Evolutionary conservation across 495 filamentous ascomycete genomes (phyloP).

Genomic region (Beverwykella pulmonaria): DNA sequence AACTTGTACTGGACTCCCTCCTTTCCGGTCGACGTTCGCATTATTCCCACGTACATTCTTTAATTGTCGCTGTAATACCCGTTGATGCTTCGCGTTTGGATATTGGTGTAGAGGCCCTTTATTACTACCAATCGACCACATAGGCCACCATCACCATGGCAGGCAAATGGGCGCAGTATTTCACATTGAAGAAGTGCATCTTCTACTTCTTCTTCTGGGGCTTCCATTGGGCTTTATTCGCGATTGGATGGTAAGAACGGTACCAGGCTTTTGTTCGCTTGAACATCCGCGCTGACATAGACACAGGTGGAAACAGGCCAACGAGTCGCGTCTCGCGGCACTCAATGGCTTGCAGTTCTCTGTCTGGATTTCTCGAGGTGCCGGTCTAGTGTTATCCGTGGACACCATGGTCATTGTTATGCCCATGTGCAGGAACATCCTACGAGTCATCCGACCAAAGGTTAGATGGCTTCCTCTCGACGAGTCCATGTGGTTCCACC

Average conservation of each 20-base stretch:
- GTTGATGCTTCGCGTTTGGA: constrained; percentile 25
- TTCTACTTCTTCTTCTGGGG: constrained; percentile 90
- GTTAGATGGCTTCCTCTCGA: constrained; percentile 86
- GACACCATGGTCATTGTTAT: constrained; percentile 87
- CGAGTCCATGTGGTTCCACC: constrained; percentile 95
- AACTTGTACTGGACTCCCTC: constrained; percentile 33
- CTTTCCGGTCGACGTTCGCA: constrained; percentile 33
- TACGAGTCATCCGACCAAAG: constrained; percentile 83
- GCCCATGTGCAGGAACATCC: constrained; percentile 90
- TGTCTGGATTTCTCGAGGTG: constrained; percentile 95
- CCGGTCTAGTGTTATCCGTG: constrained; percentile 76
- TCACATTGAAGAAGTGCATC: constrained; percentile 47
- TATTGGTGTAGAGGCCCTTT: background rate
- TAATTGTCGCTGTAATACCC: constrained; percentile 33
- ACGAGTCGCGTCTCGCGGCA: constrained; percentile 64
- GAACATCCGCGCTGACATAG: constrained; percentile 19
- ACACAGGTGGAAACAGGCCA: constrained; percentile 73
- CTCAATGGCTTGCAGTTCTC: constrained; percentile 85
- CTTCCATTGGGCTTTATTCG: constrained; percentile 78
- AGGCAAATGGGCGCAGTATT: background rate
- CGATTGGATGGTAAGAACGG: constrained; percentile 85
- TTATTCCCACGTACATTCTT: constrained; percentile 33
- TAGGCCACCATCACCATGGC: constrained; percentile 10
- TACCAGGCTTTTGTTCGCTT: constrained; percentile 33
- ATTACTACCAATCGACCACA: constrained; percentile 2